Base-by-base conservation (phyloP, 345 rosid species). In the Pistacia atlantica region DNA sequence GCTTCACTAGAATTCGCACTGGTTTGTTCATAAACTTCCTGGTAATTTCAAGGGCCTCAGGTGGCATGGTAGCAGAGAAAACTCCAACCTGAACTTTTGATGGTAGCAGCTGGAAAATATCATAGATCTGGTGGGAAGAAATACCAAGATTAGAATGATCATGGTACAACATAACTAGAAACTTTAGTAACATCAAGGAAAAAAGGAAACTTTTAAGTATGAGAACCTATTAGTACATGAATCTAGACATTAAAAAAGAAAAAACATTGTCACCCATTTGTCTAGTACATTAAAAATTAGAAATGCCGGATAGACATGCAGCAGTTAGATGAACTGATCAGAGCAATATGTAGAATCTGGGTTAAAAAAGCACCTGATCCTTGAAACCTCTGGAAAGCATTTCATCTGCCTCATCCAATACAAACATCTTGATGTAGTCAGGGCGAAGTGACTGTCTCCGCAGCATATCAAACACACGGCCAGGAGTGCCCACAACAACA, bases 361-460 rank as follows among this genome's bases (percentile, higher is more conserved):
- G 14, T 25, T 52, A n/a, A n/a, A 13, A 58, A 74, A 45, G 67
- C 28, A 89, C 97, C 95, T 92, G 97, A 80, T 92, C 97, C 81
- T 90, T 92, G 74, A 92, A 92, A 80, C 95, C 95, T 61, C 93
- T 92, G 11, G 97, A 92, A 74, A 90, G 91, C 97, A 92, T 90
- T 66, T 90, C 94, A 86, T 90, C 97, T 28, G 94, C 94, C 81
- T 92, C 97, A 79, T 90, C 93, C 76, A 90, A 76, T 3, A 92
- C 97, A 80, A 92, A 90, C 88, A 90, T 91, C 86, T 77, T 90
- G 80, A 92, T 90, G 81, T 76, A 52, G 68, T 92, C 95, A 52
- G 95, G 83, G 8, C 91, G 91, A 65, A 92, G 93, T 25, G 93
- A 91, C 51, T 91, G 89, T 76, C 95, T 89, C n/a, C 91, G 79